phyloP scores from a whole-genome alignment of 441 rosid species.

The Rhodomyrtus psidioides region DNA sequence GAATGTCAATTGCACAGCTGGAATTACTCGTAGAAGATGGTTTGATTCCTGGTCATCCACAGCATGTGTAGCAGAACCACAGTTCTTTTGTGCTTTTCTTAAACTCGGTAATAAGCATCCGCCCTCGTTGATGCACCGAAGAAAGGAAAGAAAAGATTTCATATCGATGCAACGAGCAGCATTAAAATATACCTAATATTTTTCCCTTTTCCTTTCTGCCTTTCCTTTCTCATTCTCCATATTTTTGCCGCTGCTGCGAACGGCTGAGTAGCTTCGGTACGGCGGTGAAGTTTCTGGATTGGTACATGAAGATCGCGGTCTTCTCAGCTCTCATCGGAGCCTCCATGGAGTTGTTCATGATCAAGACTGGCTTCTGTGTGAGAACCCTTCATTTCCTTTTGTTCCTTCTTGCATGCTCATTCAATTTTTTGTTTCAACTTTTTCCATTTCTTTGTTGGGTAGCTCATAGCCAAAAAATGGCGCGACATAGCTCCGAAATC shows the following conservation, averaged over 20 bases:
- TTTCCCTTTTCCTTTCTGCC: no score
- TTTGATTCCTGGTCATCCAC: no score
- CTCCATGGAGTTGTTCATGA: constrained; percentile 93
- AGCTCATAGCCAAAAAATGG: neutral
- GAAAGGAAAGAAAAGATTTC: neutral
- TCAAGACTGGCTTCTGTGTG: constrained; percentile 89
- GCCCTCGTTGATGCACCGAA: neutral
- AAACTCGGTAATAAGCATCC: no score
- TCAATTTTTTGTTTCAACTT: neutral
- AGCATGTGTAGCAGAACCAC: no score
- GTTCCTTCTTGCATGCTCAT: neutral
- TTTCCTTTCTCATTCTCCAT: no score
- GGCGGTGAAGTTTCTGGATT: constrained; percentile 52
- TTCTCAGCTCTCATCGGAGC: constrained; percentile 66
- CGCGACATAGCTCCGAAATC: neutral
- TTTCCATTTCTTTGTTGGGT: neutral
- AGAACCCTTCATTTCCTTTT: constrained; percentile 22
- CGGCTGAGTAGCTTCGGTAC: neutral
- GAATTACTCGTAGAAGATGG: neutral
- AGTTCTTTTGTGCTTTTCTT: no score
- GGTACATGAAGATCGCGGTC: constrained; percentile 69
- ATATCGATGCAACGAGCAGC: neutral
- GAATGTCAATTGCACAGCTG: neutral
- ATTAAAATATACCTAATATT: neutral
- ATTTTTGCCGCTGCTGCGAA: neutral